phyloP scores from a whole-genome alignment of 305 asterid species.

The Striga hermonthica region DNA sequence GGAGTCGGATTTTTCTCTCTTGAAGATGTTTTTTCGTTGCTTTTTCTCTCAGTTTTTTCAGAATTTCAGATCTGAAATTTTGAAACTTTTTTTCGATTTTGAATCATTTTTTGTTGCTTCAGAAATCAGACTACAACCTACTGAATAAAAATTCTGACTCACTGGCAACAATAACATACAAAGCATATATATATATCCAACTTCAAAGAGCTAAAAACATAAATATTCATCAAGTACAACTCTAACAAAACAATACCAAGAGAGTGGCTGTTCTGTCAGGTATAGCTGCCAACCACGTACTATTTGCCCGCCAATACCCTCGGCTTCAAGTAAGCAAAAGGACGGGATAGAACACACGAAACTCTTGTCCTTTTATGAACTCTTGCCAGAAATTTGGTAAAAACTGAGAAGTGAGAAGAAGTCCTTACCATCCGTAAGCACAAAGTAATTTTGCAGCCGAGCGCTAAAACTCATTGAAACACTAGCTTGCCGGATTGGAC shows the following conservation, averaged over 20 bases:
- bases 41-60: no score
- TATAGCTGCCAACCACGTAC: conserved; percentile 6
- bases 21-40: no score
- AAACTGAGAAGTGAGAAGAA: not conserved
- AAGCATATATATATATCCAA: not conserved
- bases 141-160: no score
- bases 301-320: not conserved
- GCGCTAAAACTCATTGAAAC: conserved; percentile 1
- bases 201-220: not conserved
- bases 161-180: not conserved
- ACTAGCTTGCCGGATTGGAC: conserved; percentile 43
- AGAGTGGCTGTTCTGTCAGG: not conserved
- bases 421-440: not conserved
- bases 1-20: no score
- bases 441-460: not conserved
- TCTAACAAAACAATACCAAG: not conserved
- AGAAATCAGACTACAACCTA: no score
- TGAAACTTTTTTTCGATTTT: no score
- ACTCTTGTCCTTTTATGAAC: not conserved
- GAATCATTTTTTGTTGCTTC: no score
- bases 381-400: not conserved
- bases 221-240: not conserved
- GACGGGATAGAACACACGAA: not conserved
- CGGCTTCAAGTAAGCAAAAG: conserved; percentile 3
- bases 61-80: no score